A percentile compares a stretch with the other conserved stretches of the same genome.
phyloP scores from a whole-genome alignment of 176 grass and related monocot genomes.

The Chrysopogon serrulatus region DNA sequence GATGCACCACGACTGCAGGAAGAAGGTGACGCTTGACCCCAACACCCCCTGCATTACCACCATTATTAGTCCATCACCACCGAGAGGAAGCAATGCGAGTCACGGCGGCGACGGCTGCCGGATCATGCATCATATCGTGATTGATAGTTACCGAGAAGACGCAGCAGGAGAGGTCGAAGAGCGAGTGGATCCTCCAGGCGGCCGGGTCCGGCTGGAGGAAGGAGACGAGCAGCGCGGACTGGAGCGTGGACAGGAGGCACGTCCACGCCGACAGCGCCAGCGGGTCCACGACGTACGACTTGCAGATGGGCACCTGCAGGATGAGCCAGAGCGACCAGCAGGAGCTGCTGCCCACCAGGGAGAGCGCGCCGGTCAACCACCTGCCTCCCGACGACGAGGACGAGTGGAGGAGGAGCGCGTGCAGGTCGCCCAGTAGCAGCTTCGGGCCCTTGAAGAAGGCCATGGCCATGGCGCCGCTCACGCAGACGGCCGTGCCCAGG shows the following conservation, averaged over 20 bases:
- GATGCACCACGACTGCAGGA: conserved; percentile 72
- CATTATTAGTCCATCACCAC: neutral
- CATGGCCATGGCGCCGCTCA: conserved; percentile 58
- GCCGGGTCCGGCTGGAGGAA: conserved; percentile 26
- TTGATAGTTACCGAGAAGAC: conserved; percentile 40
- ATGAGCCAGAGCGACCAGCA: conserved; percentile 86
- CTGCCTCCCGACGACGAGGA: neutral
- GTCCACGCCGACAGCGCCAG: conserved; percentile 62
- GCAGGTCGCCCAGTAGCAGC: conserved; percentile 22
- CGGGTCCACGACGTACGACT: conserved; percentile 52
- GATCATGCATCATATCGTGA: too few species aligned
- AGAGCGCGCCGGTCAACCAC: conserved; percentile 38
- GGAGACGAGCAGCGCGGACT: conserved; percentile 33
- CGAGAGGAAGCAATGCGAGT: too few species aligned
- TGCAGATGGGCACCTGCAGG: conserved; percentile 72
- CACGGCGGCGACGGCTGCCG: too few species aligned
- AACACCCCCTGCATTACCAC: conserved; percentile 34
- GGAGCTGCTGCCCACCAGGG: conserved; percentile 47
- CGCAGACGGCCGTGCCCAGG: conserved; percentile 49
- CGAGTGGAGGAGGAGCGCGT: neutral
- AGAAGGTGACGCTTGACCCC: conserved; percentile 63
- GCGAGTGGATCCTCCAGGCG: conserved; percentile 52
- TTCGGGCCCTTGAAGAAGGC: conserved; percentile 64
- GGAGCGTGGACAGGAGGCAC: conserved; percentile 56
- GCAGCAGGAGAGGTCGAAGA: conserved; percentile 36